Percentiles rank a stretch among this genome's conserved stretches.
Evolutionary conservation across 2,329 filamentous ascomycete species (phyloP).

Genomic region (Xylariaceae sp.): DNA sequence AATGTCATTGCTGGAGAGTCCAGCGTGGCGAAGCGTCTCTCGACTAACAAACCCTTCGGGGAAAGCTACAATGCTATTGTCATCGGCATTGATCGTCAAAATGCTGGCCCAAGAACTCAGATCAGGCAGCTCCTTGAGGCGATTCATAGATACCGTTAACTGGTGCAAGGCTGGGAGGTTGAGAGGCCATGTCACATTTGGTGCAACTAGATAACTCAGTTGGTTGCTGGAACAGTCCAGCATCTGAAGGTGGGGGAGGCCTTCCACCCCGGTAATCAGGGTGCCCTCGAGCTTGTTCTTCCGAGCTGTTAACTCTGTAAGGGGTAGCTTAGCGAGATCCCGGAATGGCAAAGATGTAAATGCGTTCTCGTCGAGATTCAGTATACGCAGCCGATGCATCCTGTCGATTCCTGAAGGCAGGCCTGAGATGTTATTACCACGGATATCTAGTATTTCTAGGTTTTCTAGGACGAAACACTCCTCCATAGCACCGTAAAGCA

Average conservation of each 20-base stretch:
- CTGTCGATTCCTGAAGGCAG: constrained; percentile 65
- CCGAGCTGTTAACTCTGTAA: constrained; percentile 68
- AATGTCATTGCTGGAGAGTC: constrained; percentile 84
- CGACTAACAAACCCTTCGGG: constrained; percentile 71
- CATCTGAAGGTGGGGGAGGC: constrained; percentile 62
- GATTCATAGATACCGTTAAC: constrained; percentile 76
- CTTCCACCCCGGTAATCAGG: constrained; percentile 60
- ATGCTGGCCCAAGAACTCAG: constrained; percentile 71
- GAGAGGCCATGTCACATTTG: constrained; percentile 39
- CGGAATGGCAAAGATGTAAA: constrained; percentile 69
- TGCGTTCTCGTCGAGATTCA: constrained; percentile 78
- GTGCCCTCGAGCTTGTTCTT: constrained; percentile 75
- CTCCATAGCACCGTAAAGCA: constrained; percentile 64
- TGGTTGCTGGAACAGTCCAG: constrained; percentile 78
- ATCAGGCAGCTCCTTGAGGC: constrained; percentile 67
- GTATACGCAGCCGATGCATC: constrained; percentile 63
- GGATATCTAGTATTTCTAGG: constrained; percentile 77
- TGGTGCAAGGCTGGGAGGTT: constrained; percentile 67
- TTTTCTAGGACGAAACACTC: constrained; percentile 60
- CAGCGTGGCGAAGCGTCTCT: constrained; percentile 65
- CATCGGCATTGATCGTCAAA: constrained; percentile 69
- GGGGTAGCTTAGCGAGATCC: constrained; percentile 59
- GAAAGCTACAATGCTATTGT: constrained; percentile 74
- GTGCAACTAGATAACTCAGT: constrained; percentile 50
- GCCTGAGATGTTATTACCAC: constrained; percentile 70